These are phyloP conservation scores for Salvia miltiorrhiza DNA, from an alignment of 257 asterid species.

Conservation along the genomic window DNA sequence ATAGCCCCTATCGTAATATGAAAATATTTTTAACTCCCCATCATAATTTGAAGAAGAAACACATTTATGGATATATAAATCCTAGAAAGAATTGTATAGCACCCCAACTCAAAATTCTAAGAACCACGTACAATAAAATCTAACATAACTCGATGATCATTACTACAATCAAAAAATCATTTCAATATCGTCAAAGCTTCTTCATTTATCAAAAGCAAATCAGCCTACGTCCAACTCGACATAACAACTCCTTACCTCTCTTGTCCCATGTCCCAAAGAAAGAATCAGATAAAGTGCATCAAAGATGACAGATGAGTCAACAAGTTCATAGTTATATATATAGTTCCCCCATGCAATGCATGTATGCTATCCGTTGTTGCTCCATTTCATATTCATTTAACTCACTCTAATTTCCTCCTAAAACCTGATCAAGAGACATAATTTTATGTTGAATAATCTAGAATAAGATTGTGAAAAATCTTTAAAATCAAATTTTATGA, in stretches of 20 bases:
- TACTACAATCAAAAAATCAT: too few relatives aligned
- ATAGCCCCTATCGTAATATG: too few relatives aligned
- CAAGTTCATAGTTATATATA: constrained; percentile 96
- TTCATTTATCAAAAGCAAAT: constrained; percentile 16
- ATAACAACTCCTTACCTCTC: constrained; percentile 57
- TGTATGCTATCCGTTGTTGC: constrained; percentile 84
- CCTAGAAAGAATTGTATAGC: too few relatives aligned
- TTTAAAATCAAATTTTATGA: background rate
- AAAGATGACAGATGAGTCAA: constrained; percentile 91
- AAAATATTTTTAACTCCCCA: too few relatives aligned
- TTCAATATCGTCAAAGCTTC: constrained; percentile 2
- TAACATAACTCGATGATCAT: too few relatives aligned
- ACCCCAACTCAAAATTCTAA: too few relatives aligned
- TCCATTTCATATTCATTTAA: constrained; percentile 92
- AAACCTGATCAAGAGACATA: constrained; percentile 53
- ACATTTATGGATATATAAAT: too few relatives aligned
- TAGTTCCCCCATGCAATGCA: constrained; percentile 94
- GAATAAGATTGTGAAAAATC: constrained; percentile 7
- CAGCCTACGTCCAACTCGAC: background rate
- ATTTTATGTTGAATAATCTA: background rate
- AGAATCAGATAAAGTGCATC: constrained; percentile 84
- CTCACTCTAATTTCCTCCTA: constrained; percentile 90
- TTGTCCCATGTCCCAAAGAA: constrained; percentile 81
- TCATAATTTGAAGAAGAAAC: too few relatives aligned
- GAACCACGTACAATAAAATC: too few relatives aligned